Evolutionary conservation across 495 filamentous ascomycete genomes (phyloP), one percentile per base, ranked within the genome.

Genomic region (Aspergillus bridgeri): DNA sequence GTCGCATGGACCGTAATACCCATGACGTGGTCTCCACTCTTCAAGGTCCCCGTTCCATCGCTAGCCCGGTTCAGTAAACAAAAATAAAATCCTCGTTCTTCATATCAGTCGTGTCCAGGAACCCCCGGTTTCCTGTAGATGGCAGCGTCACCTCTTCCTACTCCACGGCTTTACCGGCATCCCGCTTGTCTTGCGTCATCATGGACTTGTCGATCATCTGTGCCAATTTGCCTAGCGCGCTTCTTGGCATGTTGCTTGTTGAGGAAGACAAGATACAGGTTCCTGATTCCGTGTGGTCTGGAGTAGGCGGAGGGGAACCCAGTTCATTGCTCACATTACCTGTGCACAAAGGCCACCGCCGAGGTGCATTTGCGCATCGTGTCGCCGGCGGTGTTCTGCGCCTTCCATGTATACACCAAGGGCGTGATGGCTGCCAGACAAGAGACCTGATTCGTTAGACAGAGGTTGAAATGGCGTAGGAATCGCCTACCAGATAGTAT

Each of bases 191-290:
- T 38, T 38, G 46, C 22, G 58, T 61, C 0, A 64, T 18, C 65
- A 67, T 65, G 11, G 59, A 69, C 55, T 65, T 51, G 23, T 69
- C 68, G 23, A 64, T 29, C 0, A 63, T 27, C 43, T 48, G 56
- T 0, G 60, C 64, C 11, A 49, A 59, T 45, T 67, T 73, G 3
- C 69, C 69, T n/a, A 69, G 60, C 20, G 15, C 80, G 68, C 19
- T 68, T 68, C 51, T 71, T 74, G 17, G 72, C 71, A 43, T 83
- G 79, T 38, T 66, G 59, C n/a, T 63, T 68, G 57, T 83, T 83
- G 21, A 81, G 64, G 18, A 68, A 71, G 56, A 75, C 71, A 19
- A 83, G 74, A 44, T 82, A 81, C 22, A 80, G 56, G 65, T 60
- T 57, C 1, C 43, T 61, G 5, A 69, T 15, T 1, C 65, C 65